Percentiles rank a stretch among this genome's conserved stretches.
Conservation (phyloP, 192 early-diverging fungal genomes). For the Backusella macrospora region DNA sequence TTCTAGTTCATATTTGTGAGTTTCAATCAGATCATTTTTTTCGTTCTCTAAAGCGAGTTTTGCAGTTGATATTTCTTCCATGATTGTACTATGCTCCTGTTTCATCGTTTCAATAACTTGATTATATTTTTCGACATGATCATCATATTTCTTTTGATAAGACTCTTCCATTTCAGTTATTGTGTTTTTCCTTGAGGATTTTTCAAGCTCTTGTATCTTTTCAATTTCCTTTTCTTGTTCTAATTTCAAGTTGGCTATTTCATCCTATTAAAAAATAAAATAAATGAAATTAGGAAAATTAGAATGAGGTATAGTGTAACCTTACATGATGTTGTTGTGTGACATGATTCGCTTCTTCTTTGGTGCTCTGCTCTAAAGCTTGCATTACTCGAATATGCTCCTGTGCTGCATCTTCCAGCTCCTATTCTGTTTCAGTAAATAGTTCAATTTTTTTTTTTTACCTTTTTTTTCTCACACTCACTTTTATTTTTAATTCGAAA, state of each 20-base stretch:
- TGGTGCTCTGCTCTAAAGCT: slow-evolving; percentile 1
- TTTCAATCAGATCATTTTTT: neutral
- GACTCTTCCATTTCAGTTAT: neutral
- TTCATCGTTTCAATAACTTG: neutral
- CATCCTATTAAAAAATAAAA: slow-evolving; percentile 5
- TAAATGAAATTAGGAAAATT: neutral
- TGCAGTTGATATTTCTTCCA: neutral
- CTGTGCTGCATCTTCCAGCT: slow-evolving; percentile 12
- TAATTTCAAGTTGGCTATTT: neutral
- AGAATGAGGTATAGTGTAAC: slow-evolving; percentile 11
- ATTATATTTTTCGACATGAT: neutral
- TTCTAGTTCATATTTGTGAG: slow-evolving; percentile 6
- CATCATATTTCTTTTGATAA: neutral
- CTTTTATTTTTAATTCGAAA: neutral
- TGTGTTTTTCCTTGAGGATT: neutral
- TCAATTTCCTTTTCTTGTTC: slow-evolving; percentile 7
- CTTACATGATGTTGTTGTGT: slow-evolving; percentile 8
- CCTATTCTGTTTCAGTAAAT: slow-evolving; percentile 5
- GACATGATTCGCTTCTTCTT: neutral
- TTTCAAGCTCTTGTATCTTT: neutral
- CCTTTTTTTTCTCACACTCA: neutral
- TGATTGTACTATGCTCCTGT: neutral
- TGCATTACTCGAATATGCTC: slow-evolving; percentile 11
- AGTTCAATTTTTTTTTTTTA: neutral
- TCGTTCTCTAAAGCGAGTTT: neutral